A percentile compares a stretch with the other conserved stretches of the same genome.
Evolutionary conservation across 2,329 filamentous ascomycete genomes (phyloP).

Genomic region (Diaporthe vexans): DNA sequence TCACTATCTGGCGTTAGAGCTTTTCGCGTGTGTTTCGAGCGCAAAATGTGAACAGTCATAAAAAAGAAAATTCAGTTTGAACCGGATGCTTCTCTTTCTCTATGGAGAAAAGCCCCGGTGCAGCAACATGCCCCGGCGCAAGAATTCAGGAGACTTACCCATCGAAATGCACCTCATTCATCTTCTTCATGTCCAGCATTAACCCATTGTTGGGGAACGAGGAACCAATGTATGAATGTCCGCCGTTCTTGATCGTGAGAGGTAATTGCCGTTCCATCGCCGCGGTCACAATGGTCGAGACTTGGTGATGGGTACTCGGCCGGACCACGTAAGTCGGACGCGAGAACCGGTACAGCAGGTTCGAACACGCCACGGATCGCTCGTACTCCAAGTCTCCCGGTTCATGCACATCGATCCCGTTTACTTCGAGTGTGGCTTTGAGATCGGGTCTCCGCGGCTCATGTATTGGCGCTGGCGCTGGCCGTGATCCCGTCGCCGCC

Average conservation of each 20-base stretch:
- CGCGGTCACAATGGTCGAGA: conserved; percentile 42
- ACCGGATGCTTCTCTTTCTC: not conserved
- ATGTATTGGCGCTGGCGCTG: not conserved
- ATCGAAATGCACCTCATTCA: conserved; percentile 49
- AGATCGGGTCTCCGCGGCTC: not conserved
- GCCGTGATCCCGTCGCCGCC: no score
- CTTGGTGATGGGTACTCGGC: conserved; percentile 42
- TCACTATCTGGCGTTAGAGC: not conserved
- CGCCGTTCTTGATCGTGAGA: conserved; percentile 50
- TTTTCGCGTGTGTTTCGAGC: no score
- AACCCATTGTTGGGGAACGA: conserved; percentile 49
- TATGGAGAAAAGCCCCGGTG: no score
- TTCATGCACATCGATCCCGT: conserved; percentile 34
- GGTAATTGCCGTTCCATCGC: conserved; percentile 32
- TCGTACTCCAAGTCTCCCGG: conserved; percentile 44
- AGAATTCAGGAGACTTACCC: not conserved
- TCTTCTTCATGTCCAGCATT: conserved; percentile 49
- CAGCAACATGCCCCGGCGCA: not conserved
- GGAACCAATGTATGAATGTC: conserved; percentile 50
- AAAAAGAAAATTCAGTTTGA: no score
- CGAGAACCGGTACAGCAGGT: conserved; percentile 48
- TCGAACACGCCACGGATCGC: conserved; percentile 45
- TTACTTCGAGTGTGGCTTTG: not conserved
- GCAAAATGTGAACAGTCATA: no score
- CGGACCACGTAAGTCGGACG: conserved; percentile 47